phyloP scores from a whole-genome alignment of 306 rosid species.

The Glycine tomentella region DNA sequence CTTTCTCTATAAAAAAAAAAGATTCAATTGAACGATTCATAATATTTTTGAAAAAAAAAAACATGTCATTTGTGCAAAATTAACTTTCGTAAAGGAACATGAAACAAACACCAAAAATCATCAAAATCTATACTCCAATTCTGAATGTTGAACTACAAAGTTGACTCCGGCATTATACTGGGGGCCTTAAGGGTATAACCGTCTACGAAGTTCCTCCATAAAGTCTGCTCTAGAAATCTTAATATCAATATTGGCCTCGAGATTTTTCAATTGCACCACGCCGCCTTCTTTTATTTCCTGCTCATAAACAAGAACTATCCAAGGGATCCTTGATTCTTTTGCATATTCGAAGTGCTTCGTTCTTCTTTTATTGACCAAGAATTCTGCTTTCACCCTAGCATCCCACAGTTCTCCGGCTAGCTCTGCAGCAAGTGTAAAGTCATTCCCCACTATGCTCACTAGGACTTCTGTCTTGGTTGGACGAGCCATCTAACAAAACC shows the following conservation, averaged over 20 bases:
- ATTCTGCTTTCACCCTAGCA: conserved; percentile 69
- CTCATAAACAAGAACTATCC: conserved; percentile 84
- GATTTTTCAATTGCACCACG: conserved; percentile 63
- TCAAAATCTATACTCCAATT: neutral
- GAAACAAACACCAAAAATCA: conserved; percentile 1
- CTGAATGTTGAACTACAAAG: neutral
- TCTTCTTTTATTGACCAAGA: conserved; percentile 64
- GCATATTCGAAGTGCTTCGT: conserved; percentile 81
- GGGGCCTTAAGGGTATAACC: conserved; percentile 48
- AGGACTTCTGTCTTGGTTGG: conserved; percentile 86
- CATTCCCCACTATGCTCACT: conserved; percentile 81
- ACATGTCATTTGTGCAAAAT: neutral
- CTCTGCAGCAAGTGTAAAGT: conserved; percentile 70
- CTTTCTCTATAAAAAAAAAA: too few relatives aligned
- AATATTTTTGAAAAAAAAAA: too few relatives aligned
- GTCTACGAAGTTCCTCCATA: conserved; percentile 67
- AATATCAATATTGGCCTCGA: conserved; percentile 53
- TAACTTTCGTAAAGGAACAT: neutral
- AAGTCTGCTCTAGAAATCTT: conserved; percentile 57
- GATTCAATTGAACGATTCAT: too few relatives aligned
- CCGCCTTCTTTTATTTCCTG: conserved; percentile 68
- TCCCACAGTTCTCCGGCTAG: conserved; percentile 82
- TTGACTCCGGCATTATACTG: neutral
- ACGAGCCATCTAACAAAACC: conserved; percentile 64
- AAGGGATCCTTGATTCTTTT: conserved; percentile 79